Base-by-base conservation (phyloP, 2,329 filamentous ascomycete genomes). In the Cercospora sp. region DNA sequence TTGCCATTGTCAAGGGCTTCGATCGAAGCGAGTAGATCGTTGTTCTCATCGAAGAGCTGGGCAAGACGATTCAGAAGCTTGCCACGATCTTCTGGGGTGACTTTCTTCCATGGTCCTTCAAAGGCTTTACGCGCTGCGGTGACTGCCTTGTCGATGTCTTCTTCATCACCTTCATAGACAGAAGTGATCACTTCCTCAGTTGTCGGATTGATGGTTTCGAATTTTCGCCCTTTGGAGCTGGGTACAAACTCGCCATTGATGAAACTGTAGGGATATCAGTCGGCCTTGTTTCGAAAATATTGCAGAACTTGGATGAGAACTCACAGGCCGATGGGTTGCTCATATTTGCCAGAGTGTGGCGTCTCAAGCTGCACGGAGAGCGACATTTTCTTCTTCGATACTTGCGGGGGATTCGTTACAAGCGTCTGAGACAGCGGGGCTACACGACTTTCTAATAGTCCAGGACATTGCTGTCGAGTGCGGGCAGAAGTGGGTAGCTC, bases 1-100 rank as follows among this genome's bases (percentile, higher is more conserved):
- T 95, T 95, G 80, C 91, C 94, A 77, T 96, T 93, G 85, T 96
- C 93, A 65, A 96, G 86, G 45, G 92, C 89, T 85, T 97, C 94
- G 67, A 96, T 89, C 20, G 92, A 87, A 64, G 92, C 91, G 71
- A 97, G 86, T 57, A 89, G 83, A 42, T 95, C 90, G 36, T 83
- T 70, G 81, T 97, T 90, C 85, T 92, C 87, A 84, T 96, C 91
- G 72, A 90, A 85, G 53, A 96, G 84, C 45, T 94, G 88, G 77
- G 93, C 92, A 59, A 97, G 89, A 81, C 92, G 94, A 73, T 84
- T 81, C 71, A 97, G 83, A 71, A 89, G 81, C 75, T 84, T 85
- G 77, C 91, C 88, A 74, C 94, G 90, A 77, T 89, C 81, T 75
- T 89, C 85, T 64, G 94, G 92, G n/a, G 90, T 87, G 72, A 87